A percentile compares a stretch with the other conserved stretches of the same genome.
Conservation (phyloP, 2,329 filamentous ascomycete genomes). For the Sclerotinia trifoliorum region DNA sequence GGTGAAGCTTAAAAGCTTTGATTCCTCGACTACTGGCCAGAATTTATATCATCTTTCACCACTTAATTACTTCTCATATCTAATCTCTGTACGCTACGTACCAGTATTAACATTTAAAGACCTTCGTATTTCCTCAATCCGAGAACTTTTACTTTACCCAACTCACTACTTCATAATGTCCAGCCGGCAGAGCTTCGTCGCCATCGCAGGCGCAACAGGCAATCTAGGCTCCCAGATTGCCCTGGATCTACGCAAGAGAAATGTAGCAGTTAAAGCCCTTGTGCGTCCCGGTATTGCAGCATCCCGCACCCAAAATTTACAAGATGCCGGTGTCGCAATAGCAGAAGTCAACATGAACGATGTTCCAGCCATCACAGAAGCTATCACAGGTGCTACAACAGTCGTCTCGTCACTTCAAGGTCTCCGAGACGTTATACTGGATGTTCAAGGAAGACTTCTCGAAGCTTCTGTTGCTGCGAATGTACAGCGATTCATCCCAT, state of each 20-base stretch:
- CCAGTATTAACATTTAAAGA: neutral
- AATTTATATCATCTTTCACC: neutral
- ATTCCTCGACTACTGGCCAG: neutral
- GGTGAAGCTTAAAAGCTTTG: neutral
- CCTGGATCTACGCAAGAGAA: constrained; percentile 21
- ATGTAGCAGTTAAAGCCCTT: constrained; percentile 24
- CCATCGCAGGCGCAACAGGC: constrained; percentile 24
- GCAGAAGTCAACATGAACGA: constrained; percentile 23
- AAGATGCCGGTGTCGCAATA: constrained; percentile 20
- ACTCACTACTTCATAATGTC: constrained; percentile 14
- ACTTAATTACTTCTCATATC: neutral
- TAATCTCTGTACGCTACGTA: neutral
- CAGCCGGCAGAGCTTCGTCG: constrained; percentile 19
- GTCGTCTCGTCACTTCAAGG: constrained; percentile 23
- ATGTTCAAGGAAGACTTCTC: constrained; percentile 35
- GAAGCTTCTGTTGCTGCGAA: constrained; percentile 57
- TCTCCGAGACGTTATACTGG: constrained; percentile 23
- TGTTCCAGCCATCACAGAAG: constrained; percentile 13
- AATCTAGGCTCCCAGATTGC: constrained; percentile 24
- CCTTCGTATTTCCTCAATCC: neutral
- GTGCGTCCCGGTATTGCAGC: constrained; percentile 23
- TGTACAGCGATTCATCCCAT: constrained; percentile 58
- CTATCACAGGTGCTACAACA: constrained; percentile 21
- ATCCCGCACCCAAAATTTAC: constrained; percentile 23
- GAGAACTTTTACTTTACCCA: neutral